These are phyloP conservation scores for Pachysandra terminalis DNA, from an alignment of 164 flowering plant species.

Conservation along the genomic window DNA sequence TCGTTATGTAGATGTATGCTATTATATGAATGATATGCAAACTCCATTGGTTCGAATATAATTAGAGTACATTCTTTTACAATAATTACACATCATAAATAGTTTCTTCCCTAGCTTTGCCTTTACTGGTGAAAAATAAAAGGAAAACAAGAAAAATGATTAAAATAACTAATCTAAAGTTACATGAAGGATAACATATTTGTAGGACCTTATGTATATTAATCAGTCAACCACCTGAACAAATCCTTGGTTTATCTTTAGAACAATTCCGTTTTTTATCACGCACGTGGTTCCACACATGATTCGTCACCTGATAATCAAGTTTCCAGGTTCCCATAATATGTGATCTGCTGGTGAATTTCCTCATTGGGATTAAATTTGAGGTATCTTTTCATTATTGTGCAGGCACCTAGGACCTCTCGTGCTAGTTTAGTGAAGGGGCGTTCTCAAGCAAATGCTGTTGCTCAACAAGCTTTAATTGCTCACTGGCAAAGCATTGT, in stretches of 20 bases:
- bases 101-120: no score
- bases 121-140: no score
- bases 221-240: neutral
- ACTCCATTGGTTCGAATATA: no score
- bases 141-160: no score
- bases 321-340: neutral
- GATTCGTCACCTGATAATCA: neutral
- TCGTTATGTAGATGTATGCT: no score
- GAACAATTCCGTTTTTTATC: neutral
- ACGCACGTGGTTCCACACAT: neutral
- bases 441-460: conserved; percentile 88
- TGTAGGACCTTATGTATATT: no score
- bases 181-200: no score
- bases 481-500: conserved; percentile 99
- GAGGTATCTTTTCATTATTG: conserved; percentile 2
- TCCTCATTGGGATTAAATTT: neutral
- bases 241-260: neutral
- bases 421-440: conserved; percentile 90
- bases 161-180: no score
- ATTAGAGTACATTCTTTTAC: no score
- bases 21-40: no score
- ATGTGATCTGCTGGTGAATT: neutral
- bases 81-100: no score
- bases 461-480: conserved; percentile 92
- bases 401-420: conserved; percentile 93